Evolutionary conservation across 1,284 basidiomycete genomes (phyloP).

Genomic region (Marasmius fiardii): DNA sequence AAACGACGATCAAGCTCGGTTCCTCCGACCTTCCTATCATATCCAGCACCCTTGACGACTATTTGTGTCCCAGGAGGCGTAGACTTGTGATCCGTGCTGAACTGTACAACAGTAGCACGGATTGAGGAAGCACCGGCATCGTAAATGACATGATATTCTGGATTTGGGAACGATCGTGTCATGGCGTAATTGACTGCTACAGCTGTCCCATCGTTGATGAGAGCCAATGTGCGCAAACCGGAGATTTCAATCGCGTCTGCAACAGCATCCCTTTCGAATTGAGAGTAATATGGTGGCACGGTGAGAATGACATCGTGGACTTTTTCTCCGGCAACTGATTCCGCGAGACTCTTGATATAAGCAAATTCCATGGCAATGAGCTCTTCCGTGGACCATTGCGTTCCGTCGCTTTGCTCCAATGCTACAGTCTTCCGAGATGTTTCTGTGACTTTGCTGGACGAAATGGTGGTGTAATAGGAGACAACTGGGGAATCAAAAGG

Average conservation of each 20-base stretch:
- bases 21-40: slow-evolving; percentile 77
- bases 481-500: slow-evolving; percentile 61
- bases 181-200: slow-evolving; percentile 96
- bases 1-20: slow-evolving; percentile 82
- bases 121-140: slow-evolving; percentile 91
- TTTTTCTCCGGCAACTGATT: slow-evolving; percentile 71
- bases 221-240: slow-evolving; percentile 78
- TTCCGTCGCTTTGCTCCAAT: slow-evolving; percentile 55
- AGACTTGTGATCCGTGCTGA: slow-evolving; percentile 63
- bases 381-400: slow-evolving; percentile 84
- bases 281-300: slow-evolving; percentile 84
- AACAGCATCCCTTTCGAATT: slow-evolving; percentile 85
- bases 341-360: slow-evolving; percentile 88
- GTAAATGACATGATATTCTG: slow-evolving; percentile 90
- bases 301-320: slow-evolving; percentile 83
- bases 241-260: slow-evolving; percentile 90
- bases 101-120: slow-evolving; percentile 83
- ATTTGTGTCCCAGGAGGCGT: slow-evolving; percentile 66
- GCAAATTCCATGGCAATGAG: slow-evolving; percentile 93
- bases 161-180: slow-evolving; percentile 81
- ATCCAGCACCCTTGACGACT: slow-evolving; percentile 76
- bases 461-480: slow-evolving; percentile 66
- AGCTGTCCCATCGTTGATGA: slow-evolving; percentile 93
- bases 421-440: slow-evolving; percentile 61
- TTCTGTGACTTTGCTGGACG: slow-evolving; percentile 54